Base-by-base conservation (phyloP, 495 filamentous ascomycete genomes). In the Aspergillus bridgeri region DNA sequence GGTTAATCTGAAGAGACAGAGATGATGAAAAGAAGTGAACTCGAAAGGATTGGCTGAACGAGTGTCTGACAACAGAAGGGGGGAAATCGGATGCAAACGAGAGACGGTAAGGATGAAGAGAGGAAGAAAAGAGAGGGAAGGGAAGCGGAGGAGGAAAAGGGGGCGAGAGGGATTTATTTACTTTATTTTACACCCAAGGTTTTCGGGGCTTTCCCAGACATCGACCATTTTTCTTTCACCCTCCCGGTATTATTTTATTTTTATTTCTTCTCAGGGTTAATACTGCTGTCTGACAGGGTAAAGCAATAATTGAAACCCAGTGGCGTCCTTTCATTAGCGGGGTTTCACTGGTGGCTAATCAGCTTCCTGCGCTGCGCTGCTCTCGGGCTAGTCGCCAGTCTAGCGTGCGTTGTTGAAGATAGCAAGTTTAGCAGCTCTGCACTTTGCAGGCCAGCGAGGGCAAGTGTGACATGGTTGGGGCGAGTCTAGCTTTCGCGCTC, bases 11-110 rank as follows among this genome's bases (percentile, higher is more conserved):
- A 58, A 58, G 49, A 43, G 53, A 67, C 53, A 58, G 53, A 58
- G 50, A n/a, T 49, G 52, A 51, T 25, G 22, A 29, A 25, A 24
- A 51, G 18, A 49, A 21, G 20, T 19, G 27, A 59, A 48, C 48
- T 56, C 62, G 57, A 46, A 45, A 60, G 53, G 11, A 46, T 54
- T 42, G 27, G 59, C 60, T 44, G 57, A 69, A 44, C 51, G 62
- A 29, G 24, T 24, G 42, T 29, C 27, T 9, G 27, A 29, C 6
- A 29, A 29, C 15, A 38, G 43, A 24, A 44, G 49, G 6, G 22
- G 38, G 23, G 42, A 48, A 48, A 15, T 24, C n/a, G 23, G n/a
- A n/a, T n/a, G n/a, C n/a, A 56, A 65, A 62, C 54, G 63, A 62
- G 48, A 45, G 58, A 58, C 51, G 57, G 27, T 53, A 17, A 51